phyloP scores from a whole-genome alignment of 345 rosid species.

The Acer negundo region DNA sequence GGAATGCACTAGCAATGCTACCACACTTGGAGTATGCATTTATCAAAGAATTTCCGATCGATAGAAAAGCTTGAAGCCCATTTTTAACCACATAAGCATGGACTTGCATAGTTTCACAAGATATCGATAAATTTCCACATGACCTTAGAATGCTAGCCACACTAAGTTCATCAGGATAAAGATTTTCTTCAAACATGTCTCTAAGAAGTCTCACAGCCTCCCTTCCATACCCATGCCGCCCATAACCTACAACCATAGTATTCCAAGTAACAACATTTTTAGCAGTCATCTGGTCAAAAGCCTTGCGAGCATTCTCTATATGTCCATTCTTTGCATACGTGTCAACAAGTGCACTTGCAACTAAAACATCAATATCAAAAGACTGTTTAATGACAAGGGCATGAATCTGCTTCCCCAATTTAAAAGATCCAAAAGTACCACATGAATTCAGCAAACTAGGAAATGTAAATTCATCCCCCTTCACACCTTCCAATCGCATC shows the following conservation, averaged over 20 bases:
- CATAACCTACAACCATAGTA: constrained; percentile 64
- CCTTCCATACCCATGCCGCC: constrained; percentile 44
- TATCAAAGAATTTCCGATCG: constrained; percentile 58
- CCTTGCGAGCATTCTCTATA: constrained; percentile 43
- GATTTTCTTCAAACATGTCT: constrained; percentile 41
- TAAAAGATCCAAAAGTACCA: constrained; percentile 32
- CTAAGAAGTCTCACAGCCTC: constrained; percentile 56
- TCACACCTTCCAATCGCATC: constrained; percentile 45
- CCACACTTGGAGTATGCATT: constrained; percentile 64
- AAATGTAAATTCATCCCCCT: constrained; percentile 57
- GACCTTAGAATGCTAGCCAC: constrained; percentile 64
- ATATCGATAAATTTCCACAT: constrained; percentile 40
- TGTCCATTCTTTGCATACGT: constrained; percentile 55
- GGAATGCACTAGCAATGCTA: constrained; percentile 42
- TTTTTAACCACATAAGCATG: constrained; percentile 49
- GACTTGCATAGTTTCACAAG: constrained; percentile 48
- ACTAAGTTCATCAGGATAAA: constrained; percentile 61
- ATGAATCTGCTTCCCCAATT: constrained; percentile 57
- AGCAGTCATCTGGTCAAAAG: constrained; percentile 53
- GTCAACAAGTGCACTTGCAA: constrained; percentile 59
- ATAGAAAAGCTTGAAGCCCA: constrained; percentile 41
- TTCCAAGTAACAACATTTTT: constrained; percentile 74
- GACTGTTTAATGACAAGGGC: constrained; percentile 43
- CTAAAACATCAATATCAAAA: constrained; percentile 50
- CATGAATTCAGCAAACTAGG: constrained; percentile 57